Base-by-base conservation (phyloP, 352 stramenopile species). In the Phytophthora ohioensis region DNA sequence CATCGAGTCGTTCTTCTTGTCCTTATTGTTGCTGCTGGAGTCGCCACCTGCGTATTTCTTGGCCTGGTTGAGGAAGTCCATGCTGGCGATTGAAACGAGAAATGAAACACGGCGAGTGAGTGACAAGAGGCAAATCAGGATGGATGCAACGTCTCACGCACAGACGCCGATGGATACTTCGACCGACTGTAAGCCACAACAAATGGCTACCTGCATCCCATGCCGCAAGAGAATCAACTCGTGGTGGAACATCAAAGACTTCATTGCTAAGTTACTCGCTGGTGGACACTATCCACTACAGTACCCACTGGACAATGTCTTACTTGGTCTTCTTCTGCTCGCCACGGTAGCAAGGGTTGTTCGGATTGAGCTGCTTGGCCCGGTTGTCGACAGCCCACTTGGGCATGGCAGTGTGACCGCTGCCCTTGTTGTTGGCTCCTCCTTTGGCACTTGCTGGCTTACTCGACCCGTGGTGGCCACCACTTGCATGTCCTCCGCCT, bases 1-100 rank as follows among this genome's bases (percentile, higher is more conserved):
- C 1, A 73, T 45, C 11, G 61, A 75, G n/a, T 68, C 67, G 31
- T 21, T 64, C 45, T 72, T 72, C 66, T 75, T 75, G 45, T 56
- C 36, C 38, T 66, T 67, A 32, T 34, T 53, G 21, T 35, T 68
- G 42, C 21, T 64, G 42, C 31, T 71, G 10, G 52, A 62, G 36
- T 74, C 49, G 38, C 57, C 57, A 7, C 36, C 56, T 4, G 58
- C 35, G 21, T 57, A 71, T n/a, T 59, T 58, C 36, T 74, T 74
- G 36, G 69, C 64, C 57, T 75, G 74, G 58, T 76, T 76, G 5
- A 79, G 32, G 43, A 74, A 76, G 43, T 79, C 72, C 72, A 79
- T 79, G 6, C 9, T 54, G 49, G 34, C 11, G 57, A 51, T 52
- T 13, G 21, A 77, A 77, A 62, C 43, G 45, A 58, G 57, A 51